Evolutionary conservation across 305 asterid species (phyloP).

Genomic region (Fraxinus nigra): DNA sequence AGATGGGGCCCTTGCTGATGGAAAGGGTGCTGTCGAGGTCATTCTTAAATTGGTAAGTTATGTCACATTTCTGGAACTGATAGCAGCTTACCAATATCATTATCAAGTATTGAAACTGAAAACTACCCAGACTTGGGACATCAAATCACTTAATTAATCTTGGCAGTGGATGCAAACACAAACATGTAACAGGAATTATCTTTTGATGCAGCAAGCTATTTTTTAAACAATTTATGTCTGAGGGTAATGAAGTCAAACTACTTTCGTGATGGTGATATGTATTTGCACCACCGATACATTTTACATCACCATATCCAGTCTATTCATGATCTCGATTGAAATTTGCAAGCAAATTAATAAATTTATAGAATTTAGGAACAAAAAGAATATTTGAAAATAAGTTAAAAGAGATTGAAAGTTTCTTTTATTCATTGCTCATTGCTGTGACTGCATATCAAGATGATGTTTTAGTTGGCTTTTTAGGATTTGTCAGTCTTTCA

Average conservation of each 20-base stretch:
- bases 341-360: not conserved
- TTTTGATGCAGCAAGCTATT: constrained; percentile 7
- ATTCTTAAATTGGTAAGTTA: constrained; percentile 72
- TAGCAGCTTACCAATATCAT: constrained; percentile 3
- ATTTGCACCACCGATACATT: constrained; percentile 2
- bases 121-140: not conserved
- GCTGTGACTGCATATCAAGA: not conserved
- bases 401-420: not conserved
- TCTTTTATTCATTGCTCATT: not conserved
- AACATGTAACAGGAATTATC: constrained; percentile 1
- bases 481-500: not conserved
- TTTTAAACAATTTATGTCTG: constrained; percentile 1
- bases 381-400: constrained; percentile 1
- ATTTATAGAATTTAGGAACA: not conserved
- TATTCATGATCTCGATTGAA: not conserved
- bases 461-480: not conserved
- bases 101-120: not conserved
- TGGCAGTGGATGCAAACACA: not conserved
- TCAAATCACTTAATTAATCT: constrained; percentile 6
- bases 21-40: constrained; percentile 96
- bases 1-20: constrained; percentile 97
- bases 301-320: constrained; percentile 9
- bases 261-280: constrained; percentile 13
- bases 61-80: constrained; percentile 17
- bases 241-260: constrained; percentile 10